A percentile compares a stretch with the other conserved stretches of the same genome.
Conservation (phyloP, 768 basidiomycete species). For the Phylloporus scabripes region DNA sequence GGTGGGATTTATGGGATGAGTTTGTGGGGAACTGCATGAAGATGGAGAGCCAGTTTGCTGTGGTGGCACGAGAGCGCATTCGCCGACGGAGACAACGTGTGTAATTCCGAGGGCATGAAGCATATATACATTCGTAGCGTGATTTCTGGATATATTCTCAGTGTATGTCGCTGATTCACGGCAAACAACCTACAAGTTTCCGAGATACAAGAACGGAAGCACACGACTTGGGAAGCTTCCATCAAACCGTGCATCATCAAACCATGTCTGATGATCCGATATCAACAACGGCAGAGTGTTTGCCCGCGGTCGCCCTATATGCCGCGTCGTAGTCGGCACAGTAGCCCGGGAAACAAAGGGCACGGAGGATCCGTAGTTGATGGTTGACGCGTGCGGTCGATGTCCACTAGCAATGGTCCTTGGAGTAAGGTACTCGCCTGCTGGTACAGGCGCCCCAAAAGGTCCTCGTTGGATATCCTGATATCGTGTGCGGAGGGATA, state of each 20-base stretch:
- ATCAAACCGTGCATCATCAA: constrained; percentile 88
- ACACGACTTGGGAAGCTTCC: constrained; percentile 95
- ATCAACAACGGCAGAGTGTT: constrained; percentile 62
- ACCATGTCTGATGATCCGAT: constrained; percentile 86
- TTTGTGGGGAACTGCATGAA: background rate
- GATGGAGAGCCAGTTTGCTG: constrained; percentile 30
- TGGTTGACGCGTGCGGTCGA: constrained; percentile 20
- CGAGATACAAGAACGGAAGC: constrained; percentile 88
- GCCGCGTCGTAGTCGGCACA: constrained; percentile 17
- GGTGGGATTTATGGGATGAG: constrained; percentile 2
- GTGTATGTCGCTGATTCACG: background rate
- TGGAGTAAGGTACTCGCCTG: constrained; percentile 8
- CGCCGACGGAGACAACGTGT: constrained; percentile 95
- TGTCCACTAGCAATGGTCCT: constrained; percentile 11
- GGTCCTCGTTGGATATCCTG: constrained; percentile 21
- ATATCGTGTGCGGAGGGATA: constrained; percentile 22
- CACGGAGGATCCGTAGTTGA: constrained; percentile 16
- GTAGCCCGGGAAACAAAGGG: constrained; percentile 5
- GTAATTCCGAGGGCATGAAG: constrained; percentile 93
- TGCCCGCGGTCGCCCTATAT: constrained; percentile 53
- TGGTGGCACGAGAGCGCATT: constrained; percentile 86
- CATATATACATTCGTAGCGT: constrained; percentile 94
- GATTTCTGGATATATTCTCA: constrained; percentile 53
- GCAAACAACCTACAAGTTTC: constrained; percentile 70
- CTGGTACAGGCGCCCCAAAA: constrained; percentile 1